Base-by-base conservation (phyloP, 2,329 filamentous ascomycete species). In the Diaporthe australafricana region DNA sequence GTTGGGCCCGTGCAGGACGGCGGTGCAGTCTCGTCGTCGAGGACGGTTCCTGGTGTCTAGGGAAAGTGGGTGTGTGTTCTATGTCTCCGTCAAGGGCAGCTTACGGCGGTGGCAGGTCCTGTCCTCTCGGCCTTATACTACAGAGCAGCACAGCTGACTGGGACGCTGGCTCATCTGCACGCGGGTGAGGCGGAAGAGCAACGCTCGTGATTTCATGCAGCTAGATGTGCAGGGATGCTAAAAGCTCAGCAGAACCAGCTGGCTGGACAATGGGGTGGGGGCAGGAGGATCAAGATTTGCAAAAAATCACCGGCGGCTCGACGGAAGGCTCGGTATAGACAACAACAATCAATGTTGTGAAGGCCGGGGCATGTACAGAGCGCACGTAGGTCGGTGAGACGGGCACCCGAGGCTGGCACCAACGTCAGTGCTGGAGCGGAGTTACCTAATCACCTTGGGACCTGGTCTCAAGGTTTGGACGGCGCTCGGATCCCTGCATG, bases 291-390 rank as follows among this genome's bases (percentile, higher is more conserved):
- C 30, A 48, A 45, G 50, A 47, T 47, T 68, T 45, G 65, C 35
- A 22, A 27, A 45, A 32, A 45, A 47, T 27, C 45, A 38, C 25
- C n/a, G 35, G 50, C 65, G 20, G 38, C 38, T 68, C 52, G 30
- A 69, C 67, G 67, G 67, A 69, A 60, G 67, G 30, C 53, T 69
- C 53, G 66, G 67, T 69, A 52, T 32, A 40, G 42, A 42, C n/a
- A 52, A 27, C 25, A n/a, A 25, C 42, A 57, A 53, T 40, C 63
- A 55, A 40, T 53, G 45, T 50, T n/a, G 27, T 40, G 42, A 40
- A 38, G 42, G 22, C 25, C 40, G 25, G n/a, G 9, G n/a, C 20
- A 27, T 30, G 55, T 56, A 16, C 45, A 60, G 53, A 38, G 45
- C 40, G 14, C 20, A 27, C 3, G 35, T 47, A 38, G 50, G 56